Percentiles rank a stretch among this genome's conserved stretches.
These are phyloP conservation scores for Plasmodium sp. DNA, from an alignment of 169 alveolate genomes.

Conservation along the genomic window DNA sequence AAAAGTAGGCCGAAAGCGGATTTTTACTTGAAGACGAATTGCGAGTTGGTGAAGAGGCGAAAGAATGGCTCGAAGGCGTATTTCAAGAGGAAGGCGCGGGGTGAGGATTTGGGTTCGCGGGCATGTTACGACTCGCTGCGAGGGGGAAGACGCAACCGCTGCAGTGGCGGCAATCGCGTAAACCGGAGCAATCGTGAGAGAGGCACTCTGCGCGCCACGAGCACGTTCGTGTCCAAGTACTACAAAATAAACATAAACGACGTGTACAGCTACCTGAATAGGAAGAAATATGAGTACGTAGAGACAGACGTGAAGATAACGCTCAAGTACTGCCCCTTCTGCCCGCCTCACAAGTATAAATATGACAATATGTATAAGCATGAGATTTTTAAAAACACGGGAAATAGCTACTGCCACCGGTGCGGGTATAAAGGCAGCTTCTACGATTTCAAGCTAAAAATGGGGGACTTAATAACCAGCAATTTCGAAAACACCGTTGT, in stretches of 20 bases:
- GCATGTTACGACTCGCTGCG: neutral
- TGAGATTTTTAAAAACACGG: slow-evolving; percentile 88
- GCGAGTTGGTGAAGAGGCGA: slow-evolving; percentile 16
- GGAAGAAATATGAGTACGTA: slow-evolving; percentile 83
- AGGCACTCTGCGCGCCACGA: slow-evolving; percentile 38
- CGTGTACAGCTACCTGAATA: slow-evolving; percentile 83
- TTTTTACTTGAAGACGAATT: slow-evolving; percentile 46
- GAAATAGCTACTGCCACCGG: slow-evolving; percentile 89
- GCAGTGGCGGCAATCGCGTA: neutral
- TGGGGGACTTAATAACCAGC: slow-evolving; percentile 83
- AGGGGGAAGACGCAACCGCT: neutral
- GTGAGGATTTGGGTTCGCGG: neutral
- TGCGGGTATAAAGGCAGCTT: slow-evolving; percentile 90
- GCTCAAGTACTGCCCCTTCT: slow-evolving; percentile 86
- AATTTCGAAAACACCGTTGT: slow-evolving; percentile 47
- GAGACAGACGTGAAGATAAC: slow-evolving; percentile 86
- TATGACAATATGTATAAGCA: slow-evolving; percentile 87
- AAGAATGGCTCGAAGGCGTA: slow-evolving; percentile 8
- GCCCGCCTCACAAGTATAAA: slow-evolving; percentile 89
- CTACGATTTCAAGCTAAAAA: slow-evolving; percentile 88
- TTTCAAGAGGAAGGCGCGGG: neutral
- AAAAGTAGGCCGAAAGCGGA: slow-evolving; percentile 4
- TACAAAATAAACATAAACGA: slow-evolving; percentile 82
- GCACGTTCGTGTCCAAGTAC: slow-evolving; percentile 85
- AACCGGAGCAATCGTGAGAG: neutral